Percentiles rank a stretch among this genome's conserved stretches.
Conservation (phyloP, 179 eudicot genomes). For the Corrigiola litoralis region DNA sequence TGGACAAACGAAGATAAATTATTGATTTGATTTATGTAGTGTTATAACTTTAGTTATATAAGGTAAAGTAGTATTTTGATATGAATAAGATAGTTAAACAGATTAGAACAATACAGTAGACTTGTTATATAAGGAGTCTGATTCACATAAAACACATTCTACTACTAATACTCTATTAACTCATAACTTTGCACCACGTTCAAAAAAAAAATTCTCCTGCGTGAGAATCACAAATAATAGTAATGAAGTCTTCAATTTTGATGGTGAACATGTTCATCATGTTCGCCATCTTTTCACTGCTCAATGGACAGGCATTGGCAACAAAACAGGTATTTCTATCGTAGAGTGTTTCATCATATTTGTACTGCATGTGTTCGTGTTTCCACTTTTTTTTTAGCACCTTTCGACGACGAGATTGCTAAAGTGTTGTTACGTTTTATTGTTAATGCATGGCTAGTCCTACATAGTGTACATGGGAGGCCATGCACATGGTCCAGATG, state of each 20-base stretch:
- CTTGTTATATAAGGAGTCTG: not conserved
- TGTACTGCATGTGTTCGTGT: not conserved
- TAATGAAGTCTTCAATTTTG: not conserved
- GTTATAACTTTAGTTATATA: not conserved
- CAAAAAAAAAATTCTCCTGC: not conserved
- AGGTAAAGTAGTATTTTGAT: not conserved
- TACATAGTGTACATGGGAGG: slow-evolving; percentile 72
- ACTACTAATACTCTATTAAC: not conserved
- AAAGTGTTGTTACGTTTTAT: not conserved
- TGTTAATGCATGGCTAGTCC: slow-evolving; percentile 25
- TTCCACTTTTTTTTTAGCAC: not conserved
- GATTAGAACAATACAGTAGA: no score
- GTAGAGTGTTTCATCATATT: not conserved
- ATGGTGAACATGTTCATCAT: not conserved
- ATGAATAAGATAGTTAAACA: not conserved
- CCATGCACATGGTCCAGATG: slow-evolving; percentile 41
- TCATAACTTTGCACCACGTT: not conserved
- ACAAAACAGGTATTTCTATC: slow-evolving; percentile 20
- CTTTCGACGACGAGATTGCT: not conserved
- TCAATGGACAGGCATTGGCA: not conserved
- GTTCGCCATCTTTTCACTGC: slow-evolving; percentile 14
- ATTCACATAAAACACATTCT: not conserved
- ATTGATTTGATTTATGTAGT: not conserved
- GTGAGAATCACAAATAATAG: no score
- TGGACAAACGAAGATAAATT: not conserved